Conservation (phyloP, 129 eudicot genomes). For the Scalesia atractyloides region DNA sequence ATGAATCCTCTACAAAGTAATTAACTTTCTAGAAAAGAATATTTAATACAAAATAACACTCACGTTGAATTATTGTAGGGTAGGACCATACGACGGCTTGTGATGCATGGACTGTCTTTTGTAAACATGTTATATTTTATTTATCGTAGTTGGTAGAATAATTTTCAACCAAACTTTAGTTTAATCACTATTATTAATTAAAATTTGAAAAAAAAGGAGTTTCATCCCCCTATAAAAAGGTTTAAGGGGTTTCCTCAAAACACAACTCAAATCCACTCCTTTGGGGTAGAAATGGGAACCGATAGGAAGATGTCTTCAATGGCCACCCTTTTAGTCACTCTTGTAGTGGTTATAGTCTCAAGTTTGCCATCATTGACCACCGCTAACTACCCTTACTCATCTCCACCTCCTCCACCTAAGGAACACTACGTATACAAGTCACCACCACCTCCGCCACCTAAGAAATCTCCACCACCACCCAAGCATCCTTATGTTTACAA, state of each 20-base stretch:
- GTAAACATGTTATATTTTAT: conserved; percentile 3
- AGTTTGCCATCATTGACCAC: conserved; percentile 38
- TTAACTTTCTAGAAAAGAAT: neutral
- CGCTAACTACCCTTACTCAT: conserved; percentile 46
- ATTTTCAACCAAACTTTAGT: conserved; percentile 11
- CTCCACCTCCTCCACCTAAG: conserved; percentile 50
- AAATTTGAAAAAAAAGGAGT: neutral
- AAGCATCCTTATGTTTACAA: conserved; percentile 14
- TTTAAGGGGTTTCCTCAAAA: conserved; percentile 15
- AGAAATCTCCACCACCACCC: conserved; percentile 41
- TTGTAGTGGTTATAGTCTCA: conserved; percentile 41
- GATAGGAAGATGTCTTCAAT: conserved; percentile 32
- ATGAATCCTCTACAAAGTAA: too few relatives aligned
- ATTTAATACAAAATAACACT: neutral
- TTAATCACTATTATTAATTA: neutral
- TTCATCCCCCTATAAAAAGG: conserved; percentile 34
- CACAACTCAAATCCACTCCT: conserved; percentile 35
- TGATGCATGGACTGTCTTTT: conserved; percentile 12
- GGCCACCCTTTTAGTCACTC: conserved; percentile 46
- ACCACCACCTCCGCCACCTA: conserved; percentile 41
- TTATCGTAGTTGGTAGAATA: conserved; percentile 38
- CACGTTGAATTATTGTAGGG: conserved; percentile 12
- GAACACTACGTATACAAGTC: conserved; percentile 39
- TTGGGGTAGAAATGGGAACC: conserved; percentile 36
- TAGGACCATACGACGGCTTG: conserved; percentile 22